Base-by-base conservation (phyloP, 306 rosid species). In the Bauhinia variegata region DNA sequence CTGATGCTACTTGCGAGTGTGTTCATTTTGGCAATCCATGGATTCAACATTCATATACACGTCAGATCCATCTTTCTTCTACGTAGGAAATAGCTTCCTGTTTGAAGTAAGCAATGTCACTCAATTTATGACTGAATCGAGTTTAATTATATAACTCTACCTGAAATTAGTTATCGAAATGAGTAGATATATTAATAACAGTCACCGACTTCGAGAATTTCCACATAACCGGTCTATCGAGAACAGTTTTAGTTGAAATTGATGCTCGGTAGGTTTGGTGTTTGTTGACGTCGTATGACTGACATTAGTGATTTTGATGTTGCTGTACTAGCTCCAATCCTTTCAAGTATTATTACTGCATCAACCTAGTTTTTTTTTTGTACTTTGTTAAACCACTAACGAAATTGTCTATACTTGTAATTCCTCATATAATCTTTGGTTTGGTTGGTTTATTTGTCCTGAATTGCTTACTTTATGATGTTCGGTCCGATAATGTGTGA, bases 11-110 rank as follows among this genome's bases (percentile, higher is more conserved):
- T 31, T 6, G 61, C 62, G 69, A 52, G 13, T 0, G 36, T 43
- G n/a, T 39, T 67, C 53, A 18, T 14, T 23, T 50, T 41, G n/a
- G n/a, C n/a, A 11, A 41, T 3, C 28, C 28, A 23, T 23, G 28
- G 28, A 23, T 23, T 23, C 28, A 23, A 23, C n/a, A 2, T 23
- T 2, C 28, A 1, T 38, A 50, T 75, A 58, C 36, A 19, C 43
- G 54, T 54, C 75, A 71, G 84, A 80, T 80, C 84, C 52, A 23
- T 48, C 43, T 50, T 14, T 75, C 48, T 41, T 23, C 28, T 23
- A 1, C 52, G 34, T 70, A 15, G 50, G 44, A 5, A 8, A 69
- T 18, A 50, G 38, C 28, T 23, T 23, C 28, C 28, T 23, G 28
- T 23, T 23, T 51, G 15, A 15, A n/a, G 2, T 43, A 37, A 19